Conservation (phyloP, 768 basidiomycete genomes). For the Royoungia palumana region DNA sequence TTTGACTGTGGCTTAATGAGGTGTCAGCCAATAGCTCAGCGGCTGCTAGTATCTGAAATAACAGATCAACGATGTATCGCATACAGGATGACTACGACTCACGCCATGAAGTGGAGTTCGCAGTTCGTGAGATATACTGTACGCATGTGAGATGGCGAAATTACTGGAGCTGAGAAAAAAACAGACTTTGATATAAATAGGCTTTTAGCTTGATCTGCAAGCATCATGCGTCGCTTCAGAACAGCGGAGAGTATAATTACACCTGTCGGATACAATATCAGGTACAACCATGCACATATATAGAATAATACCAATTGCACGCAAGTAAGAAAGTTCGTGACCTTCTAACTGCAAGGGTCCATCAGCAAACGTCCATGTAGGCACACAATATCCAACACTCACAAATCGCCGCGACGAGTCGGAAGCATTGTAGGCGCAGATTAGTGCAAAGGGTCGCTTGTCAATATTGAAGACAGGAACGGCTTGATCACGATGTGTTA, state of each 20-base stretch:
- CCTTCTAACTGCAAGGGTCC: conserved; percentile 64
- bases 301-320: conserved; percentile 67
- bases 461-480: conserved; percentile 94
- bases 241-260: conserved; percentile 94
- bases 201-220: conserved; percentile 93
- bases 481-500: conserved; percentile 39
- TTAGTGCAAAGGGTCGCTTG: conserved; percentile 84
- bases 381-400: conserved; percentile 21
- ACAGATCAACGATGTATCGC: background rate
- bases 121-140: conserved; percentile 85
- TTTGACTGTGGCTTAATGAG: conserved; percentile 72
- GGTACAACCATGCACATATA: background rate
- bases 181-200: conserved; percentile 87
- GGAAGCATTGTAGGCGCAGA: conserved; percentile 88
- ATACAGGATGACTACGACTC: conserved; percentile 20
- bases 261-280: conserved; percentile 39
- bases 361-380: background rate
- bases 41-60: conserved; percentile 73
- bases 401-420: conserved; percentile 81
- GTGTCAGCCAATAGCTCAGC: conserved; percentile 90
- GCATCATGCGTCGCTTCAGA: conserved; percentile 86
- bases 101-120: conserved; percentile 91
- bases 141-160: conserved; percentile 4
- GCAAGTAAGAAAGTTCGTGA: conserved; percentile 85
- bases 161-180: background rate